Evolutionary conservation across 345 rosid genomes (phyloP), one percentile per base, ranked within the genome.

Genomic region (Trapa incisa): DNA sequence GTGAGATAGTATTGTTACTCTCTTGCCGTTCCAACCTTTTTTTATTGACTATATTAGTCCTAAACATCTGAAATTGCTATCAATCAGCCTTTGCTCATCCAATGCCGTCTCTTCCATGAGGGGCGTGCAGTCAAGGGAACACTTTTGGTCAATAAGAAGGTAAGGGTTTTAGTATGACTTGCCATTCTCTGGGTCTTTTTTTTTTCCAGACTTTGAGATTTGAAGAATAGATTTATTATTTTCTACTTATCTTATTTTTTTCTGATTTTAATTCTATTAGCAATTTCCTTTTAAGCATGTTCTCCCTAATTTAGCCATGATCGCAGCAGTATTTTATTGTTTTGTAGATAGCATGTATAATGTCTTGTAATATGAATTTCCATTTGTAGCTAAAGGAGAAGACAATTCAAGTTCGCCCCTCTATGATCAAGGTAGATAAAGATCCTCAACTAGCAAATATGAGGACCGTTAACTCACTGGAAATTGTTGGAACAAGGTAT

Each of bases 61-160:
- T 57, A 33, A 39, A 42, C 53, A 56, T 42, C 53, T 63, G 29
- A 58, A 67, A 47, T 61, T 73, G 57, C 54, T 45, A 72, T 50
- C 50, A 37, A 43, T 70, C 71, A 92, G 98, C 96, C 96, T 79
- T 74, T 89, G 78, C 72, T 93, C 73, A 80, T 92, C 67, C 97
- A 89, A 70, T 81, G 77, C 70, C 91, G 97, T 60, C 84, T 89
- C 74, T 92, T 84, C 77, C 36, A 80, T 75, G 70, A 82, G 39
- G 98, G 97, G 63, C 36, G 12, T 65, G 96, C 98, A 47, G 74
- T 82, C 63, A 92, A 92, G 73, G 98, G 98, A 67, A 88, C 92
- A 65, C 61, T 89, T 22, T 86, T 92, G 15, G 70, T 89, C n/a
- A 76, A 89, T 67, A 86, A 83, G 70, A 81, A 81, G 83, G 97